Evolutionary conservation across 805 yeast species (phyloP).

Genomic region (Yamadazyma takamatsuzukensis): DNA sequence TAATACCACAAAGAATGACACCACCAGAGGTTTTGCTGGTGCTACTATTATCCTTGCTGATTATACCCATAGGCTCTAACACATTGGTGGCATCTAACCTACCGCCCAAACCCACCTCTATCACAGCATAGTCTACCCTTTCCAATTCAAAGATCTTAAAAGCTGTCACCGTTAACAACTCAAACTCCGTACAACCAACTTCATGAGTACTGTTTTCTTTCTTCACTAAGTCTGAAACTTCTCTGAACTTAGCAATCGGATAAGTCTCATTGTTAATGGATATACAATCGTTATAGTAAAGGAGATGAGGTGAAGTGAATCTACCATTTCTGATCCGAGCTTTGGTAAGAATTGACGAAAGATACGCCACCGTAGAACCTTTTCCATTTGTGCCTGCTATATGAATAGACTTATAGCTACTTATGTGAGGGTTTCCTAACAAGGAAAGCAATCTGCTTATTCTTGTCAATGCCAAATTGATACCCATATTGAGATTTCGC

Average conservation of each 20-base stretch:
- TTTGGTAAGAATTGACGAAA: constrained; percentile 58
- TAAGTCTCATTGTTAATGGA: constrained; percentile 61
- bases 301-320: constrained; percentile 86
- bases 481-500: constrained; percentile 29
- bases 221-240: constrained; percentile 41
- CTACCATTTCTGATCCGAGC: constrained; percentile 59
- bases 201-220: constrained; percentile 32
- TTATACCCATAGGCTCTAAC: constrained; percentile 30
- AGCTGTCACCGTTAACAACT: constrained; percentile 80
- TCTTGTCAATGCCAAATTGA: constrained; percentile 36
- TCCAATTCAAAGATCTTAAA: constrained; percentile 63
- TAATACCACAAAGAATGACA: constrained; percentile 65
- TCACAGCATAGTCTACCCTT: constrained; percentile 66
- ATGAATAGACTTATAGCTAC: constrained; percentile 65
- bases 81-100: constrained; percentile 86
- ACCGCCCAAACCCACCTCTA: constrained; percentile 97
- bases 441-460: constrained; percentile 26
- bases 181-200: constrained; percentile 84
- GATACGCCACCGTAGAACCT: constrained; percentile 85
- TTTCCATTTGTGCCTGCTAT: constrained; percentile 97
- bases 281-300: constrained; percentile 72
- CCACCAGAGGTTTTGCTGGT: constrained; percentile 19
- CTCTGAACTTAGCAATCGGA: constrained; percentile 39
- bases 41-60: constrained; percentile 7
- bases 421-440: constrained; percentile 67